Percentiles rank a stretch among this genome's conserved stretches.
Conservation (phyloP, 768 basidiomycete species). For the Termitomyces sp. region DNA sequence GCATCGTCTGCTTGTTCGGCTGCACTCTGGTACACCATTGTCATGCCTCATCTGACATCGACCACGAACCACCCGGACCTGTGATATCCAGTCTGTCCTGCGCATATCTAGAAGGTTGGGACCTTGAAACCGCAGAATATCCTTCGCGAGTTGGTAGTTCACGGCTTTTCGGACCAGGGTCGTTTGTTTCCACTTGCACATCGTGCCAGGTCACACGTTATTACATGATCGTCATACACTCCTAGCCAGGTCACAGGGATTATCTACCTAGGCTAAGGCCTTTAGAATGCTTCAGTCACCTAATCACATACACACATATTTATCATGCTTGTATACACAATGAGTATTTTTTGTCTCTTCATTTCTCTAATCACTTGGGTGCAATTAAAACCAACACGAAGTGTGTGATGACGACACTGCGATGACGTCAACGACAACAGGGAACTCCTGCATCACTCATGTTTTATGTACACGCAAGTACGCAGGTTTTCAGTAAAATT, state of each 20-base stretch:
- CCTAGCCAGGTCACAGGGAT: background rate
- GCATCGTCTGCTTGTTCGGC: background rate
- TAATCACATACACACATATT: slow-evolving; percentile 9
- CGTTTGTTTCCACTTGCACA: background rate
- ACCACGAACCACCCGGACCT: background rate
- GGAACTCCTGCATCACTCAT: too few species aligned
- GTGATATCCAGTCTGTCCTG: background rate
- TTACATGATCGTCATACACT: background rate
- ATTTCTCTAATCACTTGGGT: background rate
- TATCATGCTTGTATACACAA: background rate
- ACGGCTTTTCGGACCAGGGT: background rate
- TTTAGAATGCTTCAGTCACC: slow-evolving; percentile 8
- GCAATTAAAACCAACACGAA: background rate
- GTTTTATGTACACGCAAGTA: background rate
- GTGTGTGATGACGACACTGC: background rate
- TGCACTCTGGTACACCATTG: background rate
- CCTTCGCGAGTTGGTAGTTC: slow-evolving; percentile 7
- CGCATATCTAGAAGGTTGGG: background rate
- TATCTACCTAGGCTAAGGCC: background rate
- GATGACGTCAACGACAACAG: background rate
- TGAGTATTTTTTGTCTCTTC: background rate
- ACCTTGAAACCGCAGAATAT: background rate
- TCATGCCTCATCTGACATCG: background rate
- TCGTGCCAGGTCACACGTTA: slow-evolving; percentile 1
- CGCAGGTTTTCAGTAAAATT: background rate